Evolutionary conservation across 2,329 filamentous ascomycete genomes (phyloP).

Genomic region (Ophioceras dolichostomum): DNA sequence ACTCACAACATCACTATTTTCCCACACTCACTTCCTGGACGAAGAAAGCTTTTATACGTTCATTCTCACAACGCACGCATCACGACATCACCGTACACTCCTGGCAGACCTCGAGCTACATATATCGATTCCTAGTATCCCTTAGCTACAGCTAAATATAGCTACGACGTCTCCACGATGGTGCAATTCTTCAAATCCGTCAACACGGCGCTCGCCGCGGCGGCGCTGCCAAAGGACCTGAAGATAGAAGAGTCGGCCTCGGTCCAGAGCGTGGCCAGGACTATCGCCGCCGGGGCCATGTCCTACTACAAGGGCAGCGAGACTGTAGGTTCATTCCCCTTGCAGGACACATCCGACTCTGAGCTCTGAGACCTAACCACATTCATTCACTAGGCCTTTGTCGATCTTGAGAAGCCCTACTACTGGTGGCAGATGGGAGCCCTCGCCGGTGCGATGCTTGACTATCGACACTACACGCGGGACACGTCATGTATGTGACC

Average conservation of each 20-base stretch:
- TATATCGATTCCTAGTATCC: no score
- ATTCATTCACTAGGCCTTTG: conserved; percentile 31
- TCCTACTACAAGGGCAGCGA: conserved; percentile 48
- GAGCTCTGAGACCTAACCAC: no score
- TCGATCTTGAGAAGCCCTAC: conserved; percentile 52
- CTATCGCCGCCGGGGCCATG: conserved; percentile 48
- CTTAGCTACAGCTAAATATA: no score
- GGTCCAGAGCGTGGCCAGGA: conserved; percentile 47
- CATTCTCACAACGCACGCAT: no score
- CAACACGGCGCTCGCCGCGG: conserved; percentile 8
- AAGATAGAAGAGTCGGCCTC: conserved; percentile 36
- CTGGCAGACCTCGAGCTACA: no score
- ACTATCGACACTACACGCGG: conserved; percentile 56
- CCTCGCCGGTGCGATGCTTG: conserved; percentile 54
- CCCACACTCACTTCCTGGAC: no score
- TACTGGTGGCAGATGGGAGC: conserved; percentile 59
- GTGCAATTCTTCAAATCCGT: conserved; percentile 16
- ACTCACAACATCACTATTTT: no score
- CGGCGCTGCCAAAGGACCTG: conserved; percentile 17
- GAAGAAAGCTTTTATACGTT: no score
- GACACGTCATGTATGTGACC: conserved; percentile 37
- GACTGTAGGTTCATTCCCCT: conserved; percentile 16
- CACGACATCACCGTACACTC: no score
- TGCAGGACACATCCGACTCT: no score
- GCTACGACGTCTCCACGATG: no score